Evolutionary conservation across 2,329 filamentous ascomycete genomes (phyloP).

Genomic region (Penicillium aurantiogriseum): DNA sequence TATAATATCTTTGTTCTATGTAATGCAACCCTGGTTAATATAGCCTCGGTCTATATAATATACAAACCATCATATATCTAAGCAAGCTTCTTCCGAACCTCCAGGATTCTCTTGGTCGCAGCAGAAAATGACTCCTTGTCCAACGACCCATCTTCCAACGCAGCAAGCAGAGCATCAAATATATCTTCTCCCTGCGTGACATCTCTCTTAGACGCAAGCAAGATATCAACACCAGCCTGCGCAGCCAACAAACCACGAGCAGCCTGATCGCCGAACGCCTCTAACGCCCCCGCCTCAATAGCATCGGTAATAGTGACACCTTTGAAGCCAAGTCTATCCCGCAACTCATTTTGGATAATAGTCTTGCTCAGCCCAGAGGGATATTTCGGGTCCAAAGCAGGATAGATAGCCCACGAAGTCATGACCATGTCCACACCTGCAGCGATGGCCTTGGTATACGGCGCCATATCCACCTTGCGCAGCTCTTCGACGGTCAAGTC

Average conservation of each 20-base stretch:
- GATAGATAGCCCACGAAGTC: slow-evolving; percentile 34
- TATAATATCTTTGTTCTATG: not conserved
- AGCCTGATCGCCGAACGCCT: slow-evolving; percentile 24
- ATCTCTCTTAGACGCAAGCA: slow-evolving; percentile 30
- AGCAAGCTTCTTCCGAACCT: slow-evolving; percentile 13
- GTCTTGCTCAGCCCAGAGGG: slow-evolving; percentile 28
- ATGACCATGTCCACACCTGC: slow-evolving; percentile 32
- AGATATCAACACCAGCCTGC: slow-evolving; percentile 32
- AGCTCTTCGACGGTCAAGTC: slow-evolving; percentile 23
- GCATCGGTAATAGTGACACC: slow-evolving; percentile 35
- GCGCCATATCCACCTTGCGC: slow-evolving; percentile 25
- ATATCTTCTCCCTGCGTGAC: slow-evolving; percentile 32
- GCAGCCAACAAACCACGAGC: slow-evolving; percentile 26
- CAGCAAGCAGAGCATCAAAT: slow-evolving; percentile 18
- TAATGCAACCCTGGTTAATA: not conserved
- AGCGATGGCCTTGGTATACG: slow-evolving; percentile 26
- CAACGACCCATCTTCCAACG: slow-evolving; percentile 19
- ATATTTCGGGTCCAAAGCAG: slow-evolving; percentile 25
- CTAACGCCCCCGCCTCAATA: slow-evolving; percentile 28
- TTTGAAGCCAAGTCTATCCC: slow-evolving; percentile 25
- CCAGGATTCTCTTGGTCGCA: slow-evolving; percentile 20
- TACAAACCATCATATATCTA: not conserved
- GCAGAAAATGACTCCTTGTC: slow-evolving; percentile 12
- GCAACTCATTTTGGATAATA: slow-evolving; percentile 28
- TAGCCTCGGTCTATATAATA: not conserved